Base-by-base conservation (phyloP, 2,329 filamentous ascomycete genomes). In the Calcarisporium arbuscula region DNA sequence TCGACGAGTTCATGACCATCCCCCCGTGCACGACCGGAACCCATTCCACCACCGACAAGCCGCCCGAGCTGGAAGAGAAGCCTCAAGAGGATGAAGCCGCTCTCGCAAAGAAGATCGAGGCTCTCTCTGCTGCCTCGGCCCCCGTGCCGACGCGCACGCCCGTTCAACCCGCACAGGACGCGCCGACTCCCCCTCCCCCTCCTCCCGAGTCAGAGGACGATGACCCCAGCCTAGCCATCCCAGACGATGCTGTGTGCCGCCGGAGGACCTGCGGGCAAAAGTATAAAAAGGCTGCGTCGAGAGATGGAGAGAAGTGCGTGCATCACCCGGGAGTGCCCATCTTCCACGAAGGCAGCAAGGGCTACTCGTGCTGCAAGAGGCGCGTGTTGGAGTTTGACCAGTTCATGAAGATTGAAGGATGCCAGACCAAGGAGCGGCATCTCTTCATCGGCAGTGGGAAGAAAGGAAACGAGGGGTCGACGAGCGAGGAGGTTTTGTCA, bases 321-420 rank as follows among this genome's bases (percentile, higher is more conserved):
- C 82, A 94, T 54, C 92, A 98, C 61, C 89, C 92, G 0, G 92
- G 92, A 5, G 77, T 74, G 16, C 86, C 92, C 17, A 82, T 98
- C 47, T 98, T 98, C 65, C 92, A 98, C 59, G 92, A 98, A 67
- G 92, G 92, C 22, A 94, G 86, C 65, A 98, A 98, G 68, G 92
- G 92, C 2, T 98, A 92, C 72, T 88, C 80, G 40, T 98, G 92
- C 69, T 98, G 92, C 67, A 96, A 96, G 74, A 73, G 87, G 50
- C 76, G 88, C 23, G 92, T 98, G 38, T 66, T 98, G 39, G 92
- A 98, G 56, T 98, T 98, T 60, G 89, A 98, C 58, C 83, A 96
- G 61, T 98, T 98, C 63, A 80, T 98, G 80, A 92, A 85, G 62
- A 90, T 98, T 40, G 80, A 85, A 49, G 92, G 92, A 2, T 98